phyloP scores from a whole-genome alignment of 768 basidiomycete species.

The Amanita inopinata region DNA sequence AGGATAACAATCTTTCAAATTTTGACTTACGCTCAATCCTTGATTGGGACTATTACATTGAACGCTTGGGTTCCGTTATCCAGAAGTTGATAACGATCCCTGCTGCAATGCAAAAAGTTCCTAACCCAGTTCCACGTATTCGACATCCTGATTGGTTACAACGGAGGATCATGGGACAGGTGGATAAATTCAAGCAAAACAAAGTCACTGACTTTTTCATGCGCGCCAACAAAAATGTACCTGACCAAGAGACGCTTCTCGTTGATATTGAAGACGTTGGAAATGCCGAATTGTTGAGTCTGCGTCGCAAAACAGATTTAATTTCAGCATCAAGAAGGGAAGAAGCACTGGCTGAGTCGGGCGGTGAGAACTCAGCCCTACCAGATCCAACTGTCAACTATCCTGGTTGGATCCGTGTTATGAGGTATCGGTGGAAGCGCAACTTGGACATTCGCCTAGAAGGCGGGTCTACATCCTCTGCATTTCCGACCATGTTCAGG shows the following conservation, averaged over 20 bases:
- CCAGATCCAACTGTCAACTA: conserved; percentile 64
- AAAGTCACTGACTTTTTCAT: conserved; percentile 94
- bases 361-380: conserved; percentile 29
- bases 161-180: conserved; percentile 76
- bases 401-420: conserved; percentile 65
- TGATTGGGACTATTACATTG: conserved; percentile 98
- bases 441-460: conserved; percentile 39
- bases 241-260: conserved; percentile 22
- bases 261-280: conserved; percentile 45
- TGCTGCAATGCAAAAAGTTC: conserved; percentile 94
- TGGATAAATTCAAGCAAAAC: conserved; percentile 98
- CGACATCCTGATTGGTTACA: conserved; percentile 97
- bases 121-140: conserved; percentile 93
- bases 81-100: conserved; percentile 99
- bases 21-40: conserved; percentile 92
- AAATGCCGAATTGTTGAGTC: conserved; percentile 23
- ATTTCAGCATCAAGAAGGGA: conserved; percentile 45
- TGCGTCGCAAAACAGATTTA: conserved; percentile 22
- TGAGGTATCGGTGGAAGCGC: conserved; percentile 71
- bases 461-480: conserved; percentile 23
- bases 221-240: conserved; percentile 23
- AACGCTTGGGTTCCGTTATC: conserved; percentile 93
- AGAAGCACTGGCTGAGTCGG: conserved; percentile 35
- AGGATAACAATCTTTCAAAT: conserved; percentile 76
- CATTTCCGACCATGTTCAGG: conserved; percentile 70